Evolutionary conservation across 2,329 filamentous ascomycete species (phyloP).

Genomic region (Aschersonia sp.): DNA sequence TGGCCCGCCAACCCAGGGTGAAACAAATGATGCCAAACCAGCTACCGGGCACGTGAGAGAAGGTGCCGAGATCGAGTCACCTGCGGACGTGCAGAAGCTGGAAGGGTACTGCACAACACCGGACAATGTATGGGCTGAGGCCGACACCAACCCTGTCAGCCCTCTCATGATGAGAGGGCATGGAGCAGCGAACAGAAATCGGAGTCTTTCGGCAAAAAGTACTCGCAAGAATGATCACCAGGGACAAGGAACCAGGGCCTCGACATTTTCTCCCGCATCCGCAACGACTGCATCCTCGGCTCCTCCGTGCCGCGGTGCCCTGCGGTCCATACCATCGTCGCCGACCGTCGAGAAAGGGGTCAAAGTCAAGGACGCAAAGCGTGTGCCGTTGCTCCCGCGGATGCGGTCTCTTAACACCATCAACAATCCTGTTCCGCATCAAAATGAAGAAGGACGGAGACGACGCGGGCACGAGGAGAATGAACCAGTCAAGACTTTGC

Average conservation of each 20-base stretch:
- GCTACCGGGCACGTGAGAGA: constrained; percentile 30
- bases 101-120: not conserved
- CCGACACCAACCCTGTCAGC: not conserved
- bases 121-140: not conserved
- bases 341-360: not conserved
- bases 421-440: constrained; percentile 4
- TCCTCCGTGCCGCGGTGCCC: constrained; percentile 1
- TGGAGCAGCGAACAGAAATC: not conserved
- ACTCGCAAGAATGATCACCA: not conserved
- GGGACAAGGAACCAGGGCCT: not conserved
- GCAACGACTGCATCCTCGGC: not conserved
- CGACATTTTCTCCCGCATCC: not conserved
- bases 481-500: constrained; percentile 6
- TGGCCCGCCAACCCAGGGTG: not conserved
- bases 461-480: constrained; percentile 10
- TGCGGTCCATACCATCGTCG: constrained; percentile 1
- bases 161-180: not conserved
- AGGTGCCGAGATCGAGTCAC: constrained; percentile 30
- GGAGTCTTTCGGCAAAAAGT: not conserved
- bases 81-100: constrained; percentile 5
- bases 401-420: constrained; percentile 14
- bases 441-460: constrained; percentile 7
- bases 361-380: not conserved
- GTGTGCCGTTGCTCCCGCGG: constrained; percentile 5
- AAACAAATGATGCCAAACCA: constrained; percentile 1